Evolutionary conservation across 805 yeast species (phyloP).

Genomic region (Limtongia smithiae): DNA sequence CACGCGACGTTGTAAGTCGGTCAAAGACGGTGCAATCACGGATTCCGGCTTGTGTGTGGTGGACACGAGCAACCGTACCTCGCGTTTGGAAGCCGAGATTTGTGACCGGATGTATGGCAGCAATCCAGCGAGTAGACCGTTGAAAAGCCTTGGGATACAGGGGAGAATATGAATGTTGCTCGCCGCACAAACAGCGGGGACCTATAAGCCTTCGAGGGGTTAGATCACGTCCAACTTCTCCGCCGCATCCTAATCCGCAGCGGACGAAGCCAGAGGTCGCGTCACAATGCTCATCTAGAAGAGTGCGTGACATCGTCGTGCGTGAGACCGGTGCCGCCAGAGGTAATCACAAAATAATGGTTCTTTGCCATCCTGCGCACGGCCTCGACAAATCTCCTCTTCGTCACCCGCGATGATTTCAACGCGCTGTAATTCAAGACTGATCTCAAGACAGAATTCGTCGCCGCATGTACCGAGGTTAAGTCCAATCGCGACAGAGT

Average conservation of each 20-base stretch:
- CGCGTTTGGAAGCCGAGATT: constrained; percentile 40
- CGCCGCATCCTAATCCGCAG: constrained; percentile 32
- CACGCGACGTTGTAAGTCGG: constrained; percentile 48
- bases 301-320: constrained; percentile 87
- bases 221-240: constrained; percentile 39
- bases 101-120: constrained; percentile 40
- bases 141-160: constrained; percentile 72
- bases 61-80: constrained; percentile 53
- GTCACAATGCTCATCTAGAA: constrained; percentile 73
- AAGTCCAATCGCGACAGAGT: too few relatives aligned
- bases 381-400: constrained; percentile 56
- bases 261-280: constrained; percentile 49
- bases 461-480: too few relatives aligned
- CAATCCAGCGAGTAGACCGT: constrained; percentile 48
- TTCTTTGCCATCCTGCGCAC: constrained; percentile 46
- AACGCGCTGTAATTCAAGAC: constrained; percentile 63
- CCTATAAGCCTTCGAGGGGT: constrained; percentile 63
- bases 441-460: constrained; percentile 60
- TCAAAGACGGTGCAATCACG: constrained; percentile 61
- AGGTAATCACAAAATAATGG: constrained; percentile 68
- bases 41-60: constrained; percentile 63
- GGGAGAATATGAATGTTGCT: constrained; percentile 69
- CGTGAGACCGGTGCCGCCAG: constrained; percentile 80
- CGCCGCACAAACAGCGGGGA: constrained; percentile 72
- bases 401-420: constrained; percentile 76